Evolutionary conservation across 495 filamentous ascomycete genomes (phyloP).

Genomic region (Penicillium ucsense): DNA sequence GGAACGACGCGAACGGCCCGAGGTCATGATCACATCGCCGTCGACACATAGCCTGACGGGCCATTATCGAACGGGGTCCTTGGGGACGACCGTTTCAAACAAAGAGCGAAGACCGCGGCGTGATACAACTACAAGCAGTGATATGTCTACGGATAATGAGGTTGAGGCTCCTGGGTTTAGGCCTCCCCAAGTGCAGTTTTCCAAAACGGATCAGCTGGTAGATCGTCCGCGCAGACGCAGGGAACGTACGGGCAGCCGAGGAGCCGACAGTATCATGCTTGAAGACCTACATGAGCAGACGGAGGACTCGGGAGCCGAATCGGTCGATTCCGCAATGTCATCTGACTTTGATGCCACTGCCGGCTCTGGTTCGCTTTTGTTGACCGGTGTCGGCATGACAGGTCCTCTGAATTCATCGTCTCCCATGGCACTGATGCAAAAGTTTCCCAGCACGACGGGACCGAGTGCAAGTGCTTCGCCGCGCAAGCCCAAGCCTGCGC

Average conservation of each 20-base stretch:
- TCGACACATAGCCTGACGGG: conserved; percentile 38
- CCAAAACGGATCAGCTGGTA: conserved; percentile 40
- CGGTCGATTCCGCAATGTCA: conserved; percentile 53
- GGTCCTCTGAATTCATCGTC: conserved; percentile 34
- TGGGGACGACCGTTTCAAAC: conserved; percentile 58
- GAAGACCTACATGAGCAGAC: conserved; percentile 40
- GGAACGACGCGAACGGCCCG: conserved; percentile 39
- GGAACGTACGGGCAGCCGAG: conserved; percentile 47
- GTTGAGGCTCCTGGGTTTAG: conserved; percentile 59
- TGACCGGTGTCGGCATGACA: conserved; percentile 42
- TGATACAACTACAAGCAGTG: conserved; percentile 85
- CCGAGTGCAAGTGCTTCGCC: conserved; percentile 39
- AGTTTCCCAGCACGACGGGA: conserved; percentile 26
- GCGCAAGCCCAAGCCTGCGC: conserved; percentile 48
- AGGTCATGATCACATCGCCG: conserved; percentile 47
- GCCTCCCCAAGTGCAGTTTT: conserved; percentile 47
- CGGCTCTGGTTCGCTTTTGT: conserved; percentile 47
- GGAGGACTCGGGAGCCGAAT: conserved; percentile 55
- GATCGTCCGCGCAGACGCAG: conserved; percentile 49
- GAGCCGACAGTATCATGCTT: conserved; percentile 25
- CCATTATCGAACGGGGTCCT: conserved; percentile 57
- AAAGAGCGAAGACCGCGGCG: conserved; percentile 66
- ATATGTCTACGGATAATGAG: conserved; percentile 86
- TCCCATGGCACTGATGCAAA: conserved; percentile 36
- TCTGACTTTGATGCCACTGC: conserved; percentile 61